These are phyloP conservation scores for Tilletiopsis washingtonensis DNA, from an alignment of 1,284 basidiomycete species.

Conservation along the genomic window DNA sequence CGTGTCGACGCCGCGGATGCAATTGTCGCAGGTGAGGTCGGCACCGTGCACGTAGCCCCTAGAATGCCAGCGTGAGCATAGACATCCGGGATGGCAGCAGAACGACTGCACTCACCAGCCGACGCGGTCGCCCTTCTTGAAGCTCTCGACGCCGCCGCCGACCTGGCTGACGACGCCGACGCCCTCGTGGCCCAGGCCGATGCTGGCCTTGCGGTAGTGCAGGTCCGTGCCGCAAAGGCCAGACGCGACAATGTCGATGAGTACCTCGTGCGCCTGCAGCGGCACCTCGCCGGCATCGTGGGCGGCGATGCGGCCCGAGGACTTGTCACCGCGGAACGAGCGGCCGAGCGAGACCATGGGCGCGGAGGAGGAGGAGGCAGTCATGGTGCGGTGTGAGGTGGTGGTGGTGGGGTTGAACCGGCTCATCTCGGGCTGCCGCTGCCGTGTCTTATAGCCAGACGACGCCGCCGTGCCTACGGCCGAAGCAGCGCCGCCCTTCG, in stretches of 20 bases:
- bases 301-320: no score
- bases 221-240: constrained; percentile 41
- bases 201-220: constrained; percentile 28
- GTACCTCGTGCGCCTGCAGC: no score
- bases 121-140: constrained; percentile 38
- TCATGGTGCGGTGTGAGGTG: no score
- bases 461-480: no score
- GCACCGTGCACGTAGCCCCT: background rate
- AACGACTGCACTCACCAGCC: constrained; percentile 17
- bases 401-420: no score
- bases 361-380: background rate
- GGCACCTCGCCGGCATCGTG: no score
- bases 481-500: no score
- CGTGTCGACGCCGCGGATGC: constrained; percentile 32
- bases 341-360: background rate
- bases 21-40: constrained; percentile 24
- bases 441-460: no score
- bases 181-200: constrained; percentile 41
- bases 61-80: no score
- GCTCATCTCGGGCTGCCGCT: no score
- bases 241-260: constrained; percentile 41
- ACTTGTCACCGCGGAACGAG: constrained; percentile 13
- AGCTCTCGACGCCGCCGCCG: constrained; percentile 21
- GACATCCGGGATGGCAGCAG: background rate
- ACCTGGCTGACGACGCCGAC: constrained; percentile 40